Conservation (phyloP, 139 green algal species). For the Prasinococcaceae sp. region DNA sequence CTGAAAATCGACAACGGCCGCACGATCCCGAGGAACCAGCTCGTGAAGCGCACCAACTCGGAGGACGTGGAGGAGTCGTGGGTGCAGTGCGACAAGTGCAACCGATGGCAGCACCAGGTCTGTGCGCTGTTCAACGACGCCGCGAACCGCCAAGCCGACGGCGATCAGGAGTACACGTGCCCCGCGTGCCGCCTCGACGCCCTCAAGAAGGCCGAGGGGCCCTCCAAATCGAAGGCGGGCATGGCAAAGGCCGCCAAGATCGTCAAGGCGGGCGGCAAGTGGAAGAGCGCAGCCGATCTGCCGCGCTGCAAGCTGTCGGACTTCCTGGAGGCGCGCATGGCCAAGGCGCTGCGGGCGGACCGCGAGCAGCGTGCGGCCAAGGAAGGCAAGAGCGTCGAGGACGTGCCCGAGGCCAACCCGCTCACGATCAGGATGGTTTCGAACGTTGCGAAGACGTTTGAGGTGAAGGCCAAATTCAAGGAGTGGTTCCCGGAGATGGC, state of each 20-base stretch:
- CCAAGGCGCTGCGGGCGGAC: slow-evolving; percentile 29
- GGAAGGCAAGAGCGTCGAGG: slow-evolving; percentile 26
- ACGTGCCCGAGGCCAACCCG: slow-evolving; percentile 42
- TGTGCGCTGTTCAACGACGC: slow-evolving; percentile 94
- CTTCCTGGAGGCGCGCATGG: slow-evolving; percentile 43
- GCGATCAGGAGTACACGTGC: slow-evolving; percentile 73
- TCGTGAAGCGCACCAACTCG: slow-evolving; percentile 85
- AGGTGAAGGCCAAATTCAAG: slow-evolving; percentile 65
- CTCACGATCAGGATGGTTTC: slow-evolving; percentile 90
- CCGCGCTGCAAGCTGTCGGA: slow-evolving; percentile 57
- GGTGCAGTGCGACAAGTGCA: slow-evolving; percentile 91
- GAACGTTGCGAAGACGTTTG: slow-evolving; percentile 73
- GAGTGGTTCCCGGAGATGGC: slow-evolving; percentile 51
- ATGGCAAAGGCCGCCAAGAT: too few relatives aligned
- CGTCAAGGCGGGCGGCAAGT: too few relatives aligned
- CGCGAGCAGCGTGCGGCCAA: slow-evolving; percentile 21
- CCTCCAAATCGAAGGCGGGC: slow-evolving; percentile 32
- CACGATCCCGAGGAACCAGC: slow-evolving; percentile 44
- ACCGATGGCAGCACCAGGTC: slow-evolving; percentile 90
- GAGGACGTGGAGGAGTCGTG: slow-evolving; percentile 64
- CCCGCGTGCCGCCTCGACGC: slow-evolving; percentile 65
- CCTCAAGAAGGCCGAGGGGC: slow-evolving; percentile 22
- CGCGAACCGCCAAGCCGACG: slow-evolving; percentile 72
- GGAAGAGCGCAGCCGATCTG: slow-evolving; percentile 71
- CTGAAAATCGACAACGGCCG: too few relatives aligned